Base-by-base conservation (phyloP, 2,329 filamentous ascomycete genomes). In the Ceratocystiopsis sp. region DNA sequence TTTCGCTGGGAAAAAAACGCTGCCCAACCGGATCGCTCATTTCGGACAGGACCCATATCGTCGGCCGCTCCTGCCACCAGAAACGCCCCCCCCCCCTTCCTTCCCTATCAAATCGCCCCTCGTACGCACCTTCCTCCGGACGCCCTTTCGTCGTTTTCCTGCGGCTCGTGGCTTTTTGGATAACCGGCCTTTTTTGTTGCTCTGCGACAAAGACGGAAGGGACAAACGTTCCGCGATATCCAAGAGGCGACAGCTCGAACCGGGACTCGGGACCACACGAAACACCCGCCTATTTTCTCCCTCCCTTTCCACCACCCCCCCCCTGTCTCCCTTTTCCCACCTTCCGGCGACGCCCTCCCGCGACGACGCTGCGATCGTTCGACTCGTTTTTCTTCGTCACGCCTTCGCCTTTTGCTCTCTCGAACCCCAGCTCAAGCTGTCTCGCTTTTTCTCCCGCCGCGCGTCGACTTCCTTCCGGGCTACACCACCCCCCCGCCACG, bases 11-110 rank as follows among this genome's bases (percentile, higher is more conserved):
- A 29, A 29, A 29, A 38, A 41, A 44, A 41, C 40, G 42, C 47
- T 47, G 44, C 48, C 45, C 48, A 46, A 50, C 48, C 38, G 46
- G 44, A 49, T 48, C 49, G 43, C 45, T 49, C 47, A 49, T 49
- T 48, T 49, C 42, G 42, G 32, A 35, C 17, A 11, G 40, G 45
- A 41, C 40, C 49, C 49, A 50, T 42, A 48, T 41, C 39, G 41
- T 41, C 41, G 42, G 45, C 33, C 44, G 45, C 44, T 45, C 44
- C 37, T 49, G 43, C 44, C 49, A 43, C 43, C 25, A 44, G 36
- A 39, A 38, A 32, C 21, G 41, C 44, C 36, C 37, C 42, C 35
- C 42, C 46, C 38, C 37, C 42, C 32, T 43, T 40, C 45, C 21
- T 45, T 41, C 43, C 47, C 45, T 47, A 50, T 50, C 48, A 45